These are phyloP conservation scores for Paratrypanosoma confusum DNA, from an alignment of 208 protist species.

Conservation along the genomic window DNA sequence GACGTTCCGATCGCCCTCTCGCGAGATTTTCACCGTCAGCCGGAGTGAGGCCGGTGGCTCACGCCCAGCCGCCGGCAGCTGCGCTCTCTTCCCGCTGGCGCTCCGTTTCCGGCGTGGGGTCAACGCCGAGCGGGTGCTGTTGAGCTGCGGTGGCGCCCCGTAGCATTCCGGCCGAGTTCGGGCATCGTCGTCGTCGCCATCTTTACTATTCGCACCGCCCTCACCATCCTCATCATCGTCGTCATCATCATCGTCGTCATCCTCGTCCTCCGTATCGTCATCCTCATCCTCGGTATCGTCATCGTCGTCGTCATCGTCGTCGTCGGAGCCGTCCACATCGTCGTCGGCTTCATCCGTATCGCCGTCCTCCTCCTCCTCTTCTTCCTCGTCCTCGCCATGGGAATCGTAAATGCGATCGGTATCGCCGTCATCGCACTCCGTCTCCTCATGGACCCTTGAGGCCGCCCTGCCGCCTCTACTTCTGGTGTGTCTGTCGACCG, in stretches of 20 bases:
- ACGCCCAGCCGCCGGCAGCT: constrained; percentile 1
- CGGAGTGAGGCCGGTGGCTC: constrained; percentile 1
- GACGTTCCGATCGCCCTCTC: constrained; percentile 66
- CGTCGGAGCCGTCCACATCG: constrained; percentile 1
- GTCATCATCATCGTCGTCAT: constrained; percentile 4
- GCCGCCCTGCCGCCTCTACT: background rate
- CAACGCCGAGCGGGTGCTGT: background rate
- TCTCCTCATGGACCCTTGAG: constrained; percentile 6
- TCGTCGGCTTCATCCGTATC: constrained; percentile 8
- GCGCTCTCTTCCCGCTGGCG: background rate
- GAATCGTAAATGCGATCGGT: constrained; percentile 6
- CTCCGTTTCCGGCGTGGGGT: background rate
- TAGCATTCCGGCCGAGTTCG: too few relatives aligned
- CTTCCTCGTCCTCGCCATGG: constrained; percentile 9
- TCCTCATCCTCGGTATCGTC: constrained; percentile 3
- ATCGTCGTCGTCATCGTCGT: background rate
- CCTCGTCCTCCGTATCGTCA: constrained; percentile 4
- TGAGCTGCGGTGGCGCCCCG: too few relatives aligned
- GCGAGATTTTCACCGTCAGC: constrained; percentile 55
- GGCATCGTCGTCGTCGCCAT: background rate
- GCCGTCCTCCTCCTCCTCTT: constrained; percentile 17
- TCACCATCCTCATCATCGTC: background rate
- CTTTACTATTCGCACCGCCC: background rate
- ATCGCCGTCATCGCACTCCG: constrained; percentile 2
- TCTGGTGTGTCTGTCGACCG: too few relatives aligned